Conservation (phyloP, 257 asterid species). For the Plantago major region DNA sequence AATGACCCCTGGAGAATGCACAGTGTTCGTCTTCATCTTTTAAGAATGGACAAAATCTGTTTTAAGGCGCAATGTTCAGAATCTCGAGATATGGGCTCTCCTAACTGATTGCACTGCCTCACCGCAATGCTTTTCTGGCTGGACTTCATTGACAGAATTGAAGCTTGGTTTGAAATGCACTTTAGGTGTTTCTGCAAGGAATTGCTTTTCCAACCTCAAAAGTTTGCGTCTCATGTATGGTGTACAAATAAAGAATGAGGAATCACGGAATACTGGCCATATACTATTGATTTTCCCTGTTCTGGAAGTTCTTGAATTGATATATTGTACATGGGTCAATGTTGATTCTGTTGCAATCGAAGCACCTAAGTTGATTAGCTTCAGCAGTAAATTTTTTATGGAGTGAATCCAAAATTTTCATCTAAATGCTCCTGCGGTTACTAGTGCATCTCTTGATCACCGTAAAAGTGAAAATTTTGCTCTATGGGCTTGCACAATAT, state of each 20-base stretch:
- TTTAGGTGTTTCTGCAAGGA: background rate
- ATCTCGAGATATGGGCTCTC: background rate
- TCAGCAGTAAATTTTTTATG: background rate
- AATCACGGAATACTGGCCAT: background rate
- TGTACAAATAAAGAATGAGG: background rate
- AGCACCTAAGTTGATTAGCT: conserved; percentile 1
- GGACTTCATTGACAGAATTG: background rate
- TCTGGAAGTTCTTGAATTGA: background rate
- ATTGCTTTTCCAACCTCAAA: conserved; percentile 1
- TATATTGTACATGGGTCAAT: background rate
- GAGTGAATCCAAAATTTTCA: background rate
- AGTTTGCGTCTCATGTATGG: background rate
- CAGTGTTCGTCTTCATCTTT: background rate
- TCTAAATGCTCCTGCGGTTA: background rate
- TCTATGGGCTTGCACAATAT: background rate
- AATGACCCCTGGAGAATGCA: background rate
- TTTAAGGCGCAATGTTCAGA: background rate
- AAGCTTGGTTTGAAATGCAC: background rate
- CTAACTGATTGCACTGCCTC: too few species aligned
- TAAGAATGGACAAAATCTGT: background rate
- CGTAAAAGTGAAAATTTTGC: background rate
- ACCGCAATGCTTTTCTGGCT: background rate
- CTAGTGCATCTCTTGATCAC: background rate
- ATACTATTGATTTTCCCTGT: background rate
- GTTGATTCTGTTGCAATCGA: background rate